These are phyloP conservation scores for Cladorrhinum samala DNA, from an alignment of 495 filamentous ascomycete genomes.

Conservation along the genomic window DNA sequence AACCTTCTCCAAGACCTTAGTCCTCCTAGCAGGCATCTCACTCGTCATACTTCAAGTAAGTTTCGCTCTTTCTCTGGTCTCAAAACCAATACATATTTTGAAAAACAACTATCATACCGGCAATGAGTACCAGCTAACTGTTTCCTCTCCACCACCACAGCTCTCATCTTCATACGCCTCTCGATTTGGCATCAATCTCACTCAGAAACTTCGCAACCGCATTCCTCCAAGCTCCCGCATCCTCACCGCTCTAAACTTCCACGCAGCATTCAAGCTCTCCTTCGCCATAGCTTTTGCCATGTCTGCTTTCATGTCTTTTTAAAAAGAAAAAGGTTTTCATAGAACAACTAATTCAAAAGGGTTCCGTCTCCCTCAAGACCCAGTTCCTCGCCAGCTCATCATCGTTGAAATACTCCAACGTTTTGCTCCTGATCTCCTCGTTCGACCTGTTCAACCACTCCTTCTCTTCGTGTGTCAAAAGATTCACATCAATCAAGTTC, in stretches of 20 bases:
- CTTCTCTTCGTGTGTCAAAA: slow-evolving; percentile 72
- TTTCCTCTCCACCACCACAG: not conserved
- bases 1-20: slow-evolving; percentile 69
- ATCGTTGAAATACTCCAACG: slow-evolving; percentile 68
- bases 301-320: slow-evolving; percentile 65
- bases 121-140: not conserved
- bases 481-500: slow-evolving; percentile 72
- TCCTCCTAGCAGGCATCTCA: slow-evolving; percentile 63
- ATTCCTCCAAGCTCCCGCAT: slow-evolving; percentile 48
- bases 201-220: slow-evolving; percentile 31
- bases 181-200: slow-evolving; percentile 64
- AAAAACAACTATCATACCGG: not conserved
- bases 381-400: slow-evolving; percentile 66
- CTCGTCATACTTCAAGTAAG: slow-evolving; percentile 66
- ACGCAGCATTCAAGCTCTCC: slow-evolving; percentile 71
- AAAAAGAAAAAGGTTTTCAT: slow-evolving; percentile 9
- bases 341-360: slow-evolving; percentile 27
- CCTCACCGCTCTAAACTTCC: slow-evolving; percentile 52
- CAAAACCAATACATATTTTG: not conserved
- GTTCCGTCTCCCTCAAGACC: slow-evolving; percentile 78
- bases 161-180: slow-evolving; percentile 55
- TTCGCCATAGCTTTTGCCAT: slow-evolving; percentile 73
- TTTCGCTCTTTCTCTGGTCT: slow-evolving; percentile 9
- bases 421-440: slow-evolving; percentile 73
- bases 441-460: slow-evolving; percentile 87